Evolutionary conservation across 2,329 filamentous ascomycete species (phyloP).

Genomic region (Diaporthe vaccinii): DNA sequence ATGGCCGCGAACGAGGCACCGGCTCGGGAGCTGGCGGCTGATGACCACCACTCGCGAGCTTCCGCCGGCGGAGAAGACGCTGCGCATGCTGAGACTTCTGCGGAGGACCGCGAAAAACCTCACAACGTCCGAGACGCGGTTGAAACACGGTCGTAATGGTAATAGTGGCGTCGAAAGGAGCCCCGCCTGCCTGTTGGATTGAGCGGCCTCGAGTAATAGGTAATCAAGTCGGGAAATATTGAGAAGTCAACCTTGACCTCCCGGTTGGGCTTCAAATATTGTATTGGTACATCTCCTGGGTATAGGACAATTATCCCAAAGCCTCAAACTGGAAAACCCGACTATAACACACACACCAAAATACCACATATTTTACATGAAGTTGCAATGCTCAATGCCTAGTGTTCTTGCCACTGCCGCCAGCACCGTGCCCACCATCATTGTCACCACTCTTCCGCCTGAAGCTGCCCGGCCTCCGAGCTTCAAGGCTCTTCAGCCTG

Average conservation of each 20-base stretch:
- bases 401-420: neutral
- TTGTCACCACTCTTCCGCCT: conserved; percentile 30
- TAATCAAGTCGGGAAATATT: neutral
- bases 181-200: neutral
- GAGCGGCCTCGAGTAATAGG: neutral
- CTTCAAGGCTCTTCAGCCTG: conserved; percentile 56
- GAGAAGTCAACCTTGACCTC: neutral
- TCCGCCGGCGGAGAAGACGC: neutral
- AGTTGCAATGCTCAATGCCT: neutral
- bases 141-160: neutral
- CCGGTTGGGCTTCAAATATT: neutral
- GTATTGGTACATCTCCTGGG: neutral
- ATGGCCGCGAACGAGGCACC: neutral
- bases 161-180: neutral
- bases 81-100: neutral
- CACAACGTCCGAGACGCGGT: neutral
- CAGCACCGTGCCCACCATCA: neutral
- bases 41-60: neutral
- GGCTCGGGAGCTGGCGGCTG: neutral
- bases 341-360: neutral
- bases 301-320: neutral
- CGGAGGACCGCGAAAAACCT: neutral
- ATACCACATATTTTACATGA: neutral
- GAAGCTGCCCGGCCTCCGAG: conserved; percentile 25
- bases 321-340: neutral